Evolutionary conservation across 2,329 filamentous ascomycete species (phyloP), one percentile per base, ranked within the genome.

Genomic region (Ophiostoma ips): DNA sequence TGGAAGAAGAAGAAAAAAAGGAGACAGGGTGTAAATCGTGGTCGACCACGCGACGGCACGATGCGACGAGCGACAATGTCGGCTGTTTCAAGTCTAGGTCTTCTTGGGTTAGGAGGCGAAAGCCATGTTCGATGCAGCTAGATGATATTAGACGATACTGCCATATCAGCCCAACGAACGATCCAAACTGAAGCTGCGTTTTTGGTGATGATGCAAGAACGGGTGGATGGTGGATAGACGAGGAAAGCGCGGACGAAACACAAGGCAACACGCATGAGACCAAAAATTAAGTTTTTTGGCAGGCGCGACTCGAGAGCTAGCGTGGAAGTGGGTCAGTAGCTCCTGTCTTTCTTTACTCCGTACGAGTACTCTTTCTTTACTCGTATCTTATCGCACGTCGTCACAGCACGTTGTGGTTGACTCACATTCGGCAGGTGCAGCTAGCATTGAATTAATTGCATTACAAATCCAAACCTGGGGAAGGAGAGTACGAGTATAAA

Each of bases 41-140:
- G 40, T 43, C 40, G 40, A 43, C 40, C 30, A 43, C 40, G 40
- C 40, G 40, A 43, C 40, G 24, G n/a, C 40, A 43, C 40, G 40
- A 11, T 28, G 24, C 24, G n/a, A n/a, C n/a, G 28, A 28, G 38
- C 13, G 21, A 28, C 38, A 41, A 41, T 21, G 13, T 28, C 7
- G 8, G n/a, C 24, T 31, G 40, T 16, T 30, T 31, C 24, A 34
- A 34, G 30, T 43, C 38, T 41, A 24, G 15, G 19, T 40, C 16
- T 38, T 18, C n/a, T 21, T 21, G 13, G 11, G 37, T 40, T 16
- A n/a, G 10, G 18, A 4, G 11, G 7, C 3, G 3, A 4, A 3
- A 21, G 24, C 24, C 4, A 8, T 8, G 8, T 8, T 21, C 5
- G 21, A 13, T 9, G 18, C 13, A 40, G 18, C 18, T 40, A 19